A percentile compares a stretch with the other conserved stretches of the same genome.
Conservation (phyloP, 805 yeast species). For the Barnettozyma salicaria region DNA sequence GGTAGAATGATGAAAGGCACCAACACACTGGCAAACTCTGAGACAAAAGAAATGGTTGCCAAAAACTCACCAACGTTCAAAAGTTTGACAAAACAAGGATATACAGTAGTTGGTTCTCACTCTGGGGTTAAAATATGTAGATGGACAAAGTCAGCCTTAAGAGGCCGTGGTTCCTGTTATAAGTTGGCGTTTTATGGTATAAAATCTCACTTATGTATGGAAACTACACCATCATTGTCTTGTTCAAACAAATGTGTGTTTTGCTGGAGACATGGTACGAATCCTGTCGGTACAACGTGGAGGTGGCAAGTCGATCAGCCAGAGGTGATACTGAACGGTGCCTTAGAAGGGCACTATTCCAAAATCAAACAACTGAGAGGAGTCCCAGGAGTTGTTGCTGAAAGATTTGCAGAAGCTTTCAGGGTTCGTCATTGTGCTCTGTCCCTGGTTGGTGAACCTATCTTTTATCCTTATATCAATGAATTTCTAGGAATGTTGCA, state of each 20-base stretch:
- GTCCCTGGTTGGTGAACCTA: constrained; percentile 92
- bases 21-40: constrained; percentile 12
- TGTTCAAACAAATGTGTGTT: constrained; percentile 95
- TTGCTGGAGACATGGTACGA: constrained; percentile 97
- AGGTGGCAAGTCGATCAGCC: constrained; percentile 95
- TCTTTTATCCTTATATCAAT: constrained; percentile 86
- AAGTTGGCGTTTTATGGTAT: constrained; percentile 91
- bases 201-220: constrained; percentile 89
- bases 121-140: constrained; percentile 94
- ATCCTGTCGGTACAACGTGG: constrained; percentile 95
- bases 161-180: constrained; percentile 94
- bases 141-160: constrained; percentile 91
- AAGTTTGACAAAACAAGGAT: constrained; percentile 87
- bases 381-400: constrained; percentile 89
- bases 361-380: constrained; percentile 94
- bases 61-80: constrained; percentile 83
- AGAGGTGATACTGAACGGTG: constrained; percentile 76
- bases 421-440: constrained; percentile 86
- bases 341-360: constrained; percentile 81
- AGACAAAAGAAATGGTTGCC: constrained; percentile 79
- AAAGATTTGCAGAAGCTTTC: constrained; percentile 87
- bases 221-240: constrained; percentile 87
- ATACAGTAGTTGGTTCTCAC: constrained; percentile 87
- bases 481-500: constrained; percentile 79
- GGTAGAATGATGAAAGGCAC: constrained; percentile 39